A percentile compares a stretch with the other conserved stretches of the same genome.
Evolutionary conservation across 148 eudicot genomes (phyloP).

Genomic region (Chenopodium quinoa): DNA sequence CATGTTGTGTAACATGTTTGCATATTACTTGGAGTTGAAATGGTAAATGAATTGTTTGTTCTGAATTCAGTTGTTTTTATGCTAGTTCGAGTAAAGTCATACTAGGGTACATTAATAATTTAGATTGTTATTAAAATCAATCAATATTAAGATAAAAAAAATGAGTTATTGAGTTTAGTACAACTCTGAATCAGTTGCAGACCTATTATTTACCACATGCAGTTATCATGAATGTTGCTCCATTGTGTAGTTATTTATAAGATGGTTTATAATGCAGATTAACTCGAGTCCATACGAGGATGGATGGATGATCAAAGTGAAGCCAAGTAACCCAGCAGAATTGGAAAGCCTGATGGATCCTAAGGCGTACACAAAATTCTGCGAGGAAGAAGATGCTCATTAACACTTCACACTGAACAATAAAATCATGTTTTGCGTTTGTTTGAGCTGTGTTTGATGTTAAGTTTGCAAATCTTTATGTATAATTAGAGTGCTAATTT

Average conservation of each 20-base stretch:
- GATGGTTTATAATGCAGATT: constrained; percentile 43
- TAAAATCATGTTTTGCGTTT: constrained; percentile 3
- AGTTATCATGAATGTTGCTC: not conserved
- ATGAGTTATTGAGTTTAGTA: too few relatives aligned
- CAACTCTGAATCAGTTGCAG: not conserved
- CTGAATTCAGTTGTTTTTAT: too few relatives aligned
- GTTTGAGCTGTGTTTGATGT: constrained; percentile 10
- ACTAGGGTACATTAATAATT: too few relatives aligned
- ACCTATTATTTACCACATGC: not conserved
- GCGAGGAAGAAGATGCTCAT: constrained; percentile 74
- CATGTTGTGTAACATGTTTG: not conserved
- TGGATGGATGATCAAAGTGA: constrained; percentile 99
- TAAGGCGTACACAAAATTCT: constrained; percentile 64
- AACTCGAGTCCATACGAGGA: constrained; percentile 88
- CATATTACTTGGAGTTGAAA: not conserved
- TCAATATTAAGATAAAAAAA: too few relatives aligned
- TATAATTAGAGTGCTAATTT: constrained; percentile 12
- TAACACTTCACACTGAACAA: constrained; percentile 15
- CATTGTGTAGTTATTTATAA: not conserved
- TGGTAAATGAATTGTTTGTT: not conserved
- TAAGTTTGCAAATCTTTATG: not conserved
- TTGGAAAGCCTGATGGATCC: constrained; percentile 71
- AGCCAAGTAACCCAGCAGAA: constrained; percentile 77
- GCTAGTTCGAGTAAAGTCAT: too few relatives aligned
- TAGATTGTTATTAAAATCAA: too few relatives aligned